phyloP scores from a whole-genome alignment of 768 basidiomycete species.

The Punctularia strigosozonata region DNA sequence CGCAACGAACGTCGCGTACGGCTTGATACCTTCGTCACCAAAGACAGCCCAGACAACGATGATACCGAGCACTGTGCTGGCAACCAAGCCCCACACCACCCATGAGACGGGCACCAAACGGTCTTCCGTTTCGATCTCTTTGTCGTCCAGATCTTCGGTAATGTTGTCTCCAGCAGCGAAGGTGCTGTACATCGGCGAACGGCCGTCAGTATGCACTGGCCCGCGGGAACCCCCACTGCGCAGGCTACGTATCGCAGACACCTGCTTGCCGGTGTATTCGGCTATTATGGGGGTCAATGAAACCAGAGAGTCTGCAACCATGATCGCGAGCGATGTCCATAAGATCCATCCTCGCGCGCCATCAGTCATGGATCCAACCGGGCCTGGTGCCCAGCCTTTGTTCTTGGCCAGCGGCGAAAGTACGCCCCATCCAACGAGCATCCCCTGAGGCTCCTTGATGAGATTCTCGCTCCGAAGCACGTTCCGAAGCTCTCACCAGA shows the following conservation, averaged over 20 bases:
- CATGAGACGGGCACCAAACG: conserved; percentile 72
- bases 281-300: conserved; percentile 68
- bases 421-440: conserved; percentile 93
- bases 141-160: conserved; percentile 26
- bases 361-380: conserved; percentile 73
- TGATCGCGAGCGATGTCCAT: conserved; percentile 92
- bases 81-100: conserved; percentile 58
- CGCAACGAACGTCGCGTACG: conserved; percentile 88
- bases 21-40: conserved; percentile 82
- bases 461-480: conserved; percentile 1
- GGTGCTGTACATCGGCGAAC: neutral
- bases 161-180: conserved; percentile 5
- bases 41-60: conserved; percentile 82
- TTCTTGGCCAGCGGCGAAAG: conserved; percentile 81
- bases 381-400: conserved; percentile 87
- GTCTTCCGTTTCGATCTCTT: conserved; percentile 68
- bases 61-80: conserved; percentile 59
- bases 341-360: conserved; percentile 95
- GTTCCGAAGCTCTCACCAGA: conserved; percentile 31
- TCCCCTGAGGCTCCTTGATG: conserved; percentile 44
- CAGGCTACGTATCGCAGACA: conserved; percentile 8
- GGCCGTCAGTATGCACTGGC: too few relatives aligned
- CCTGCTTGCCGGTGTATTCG: conserved; percentile 33
- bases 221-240: neutral
- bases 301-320: conserved; percentile 87